Conservation (phyloP, 208 protist genomes). For the Acanthamoeba triangularis region DNA sequence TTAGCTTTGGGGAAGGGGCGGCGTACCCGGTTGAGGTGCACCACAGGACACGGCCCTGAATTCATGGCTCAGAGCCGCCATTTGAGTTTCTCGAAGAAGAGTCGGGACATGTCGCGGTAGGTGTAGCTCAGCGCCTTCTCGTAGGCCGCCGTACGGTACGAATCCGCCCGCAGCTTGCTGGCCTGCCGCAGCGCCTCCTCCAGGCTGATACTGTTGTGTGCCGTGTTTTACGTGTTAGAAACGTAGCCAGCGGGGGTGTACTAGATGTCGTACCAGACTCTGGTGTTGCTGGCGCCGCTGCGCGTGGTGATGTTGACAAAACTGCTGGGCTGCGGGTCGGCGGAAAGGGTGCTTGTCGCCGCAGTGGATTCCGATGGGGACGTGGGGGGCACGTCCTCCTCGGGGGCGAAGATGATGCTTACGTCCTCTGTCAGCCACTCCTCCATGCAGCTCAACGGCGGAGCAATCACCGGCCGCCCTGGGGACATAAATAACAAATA, state of each 20-base stretch:
- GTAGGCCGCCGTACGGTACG: background rate
- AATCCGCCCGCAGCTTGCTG: slow-evolving; percentile 2
- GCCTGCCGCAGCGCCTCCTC: slow-evolving; percentile 9
- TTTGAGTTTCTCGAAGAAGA: slow-evolving; percentile 33
- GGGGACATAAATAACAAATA: background rate
- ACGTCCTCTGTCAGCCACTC: slow-evolving; percentile 9
- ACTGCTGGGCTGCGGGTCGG: background rate
- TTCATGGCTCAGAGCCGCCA: background rate
- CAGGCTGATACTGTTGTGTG: background rate
- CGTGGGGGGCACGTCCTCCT: background rate
- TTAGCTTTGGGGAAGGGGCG: no score
- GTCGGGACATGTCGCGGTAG: slow-evolving; percentile 24
- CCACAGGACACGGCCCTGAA: no score
- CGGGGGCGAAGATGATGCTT: slow-evolving; percentile 6
- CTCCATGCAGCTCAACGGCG: slow-evolving; percentile 6
- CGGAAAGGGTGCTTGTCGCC: background rate
- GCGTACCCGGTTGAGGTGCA: no score
- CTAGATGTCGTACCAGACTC: no score
- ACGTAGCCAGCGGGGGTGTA: no score
- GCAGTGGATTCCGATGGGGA: background rate
- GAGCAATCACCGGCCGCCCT: slow-evolving; percentile 31
- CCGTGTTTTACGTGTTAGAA: no score
- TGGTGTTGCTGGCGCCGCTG: no score
- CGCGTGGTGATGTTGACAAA: background rate
- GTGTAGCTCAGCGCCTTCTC: slow-evolving; percentile 9